A percentile compares a stretch with the other conserved stretches of the same genome.
Conservation (phyloP, 805 yeast species). For the Wickerhamomyces rabaulensis region DNA sequence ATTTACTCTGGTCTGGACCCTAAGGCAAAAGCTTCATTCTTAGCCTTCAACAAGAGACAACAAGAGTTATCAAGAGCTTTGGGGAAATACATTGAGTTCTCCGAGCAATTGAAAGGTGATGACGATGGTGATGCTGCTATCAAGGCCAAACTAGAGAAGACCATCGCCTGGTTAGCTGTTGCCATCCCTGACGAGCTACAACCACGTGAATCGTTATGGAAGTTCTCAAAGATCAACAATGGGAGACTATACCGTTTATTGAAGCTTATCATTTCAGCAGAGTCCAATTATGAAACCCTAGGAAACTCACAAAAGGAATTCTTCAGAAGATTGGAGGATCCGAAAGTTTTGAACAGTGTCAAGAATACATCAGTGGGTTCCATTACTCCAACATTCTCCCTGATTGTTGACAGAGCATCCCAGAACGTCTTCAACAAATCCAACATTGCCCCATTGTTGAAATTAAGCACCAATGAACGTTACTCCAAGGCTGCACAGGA, state of each 20-base stretch:
- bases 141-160: constrained; percentile 41
- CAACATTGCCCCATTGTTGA: constrained; percentile 52
- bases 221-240: constrained; percentile 51
- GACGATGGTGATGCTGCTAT: constrained; percentile 20
- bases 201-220: constrained; percentile 44
- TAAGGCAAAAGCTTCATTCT: constrained; percentile 57
- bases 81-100: constrained; percentile 40
- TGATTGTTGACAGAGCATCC: constrained; percentile 58
- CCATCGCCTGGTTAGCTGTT: constrained; percentile 55
- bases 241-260: constrained; percentile 54
- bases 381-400: constrained; percentile 47
- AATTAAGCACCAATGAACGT: constrained; percentile 27
- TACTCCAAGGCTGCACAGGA: constrained; percentile 40
- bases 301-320: constrained; percentile 61
- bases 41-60: constrained; percentile 68
- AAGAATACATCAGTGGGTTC: constrained; percentile 36
- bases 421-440: constrained; percentile 60
- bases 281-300: constrained; percentile 56
- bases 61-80: constrained; percentile 51
- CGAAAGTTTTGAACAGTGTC: constrained; percentile 39
- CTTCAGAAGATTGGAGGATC: constrained; percentile 46
- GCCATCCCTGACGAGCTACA: constrained; percentile 50
- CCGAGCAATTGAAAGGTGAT: constrained; percentile 39
- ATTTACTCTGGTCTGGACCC: constrained; percentile 46
- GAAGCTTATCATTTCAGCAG: constrained; percentile 46